phyloP scores from a whole-genome alignment of 2,329 filamentous ascomycete genomes.

The Clonostachys rosea region DNA sequence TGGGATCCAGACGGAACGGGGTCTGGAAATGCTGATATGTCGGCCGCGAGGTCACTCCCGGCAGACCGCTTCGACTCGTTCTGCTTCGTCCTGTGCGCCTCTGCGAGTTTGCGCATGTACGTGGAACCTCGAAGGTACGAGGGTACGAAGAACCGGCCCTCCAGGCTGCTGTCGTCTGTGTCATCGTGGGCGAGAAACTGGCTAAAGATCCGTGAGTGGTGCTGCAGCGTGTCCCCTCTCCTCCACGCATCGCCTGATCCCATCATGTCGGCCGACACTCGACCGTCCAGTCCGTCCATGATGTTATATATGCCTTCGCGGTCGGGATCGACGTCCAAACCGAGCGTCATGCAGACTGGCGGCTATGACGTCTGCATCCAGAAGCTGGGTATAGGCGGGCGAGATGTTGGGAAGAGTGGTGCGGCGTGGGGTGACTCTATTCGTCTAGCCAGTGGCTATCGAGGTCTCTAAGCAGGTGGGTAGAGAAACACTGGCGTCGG shows the following conservation, averaged over 20 bases:
- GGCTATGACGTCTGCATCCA: no score
- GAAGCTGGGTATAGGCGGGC: no score
- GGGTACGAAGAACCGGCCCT: conserved; percentile 67
- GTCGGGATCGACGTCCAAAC: no score
- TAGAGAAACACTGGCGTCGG: no score
- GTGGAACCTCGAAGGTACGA: conserved; percentile 77
- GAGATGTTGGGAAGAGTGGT: no score
- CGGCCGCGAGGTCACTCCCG: conserved; percentile 5
- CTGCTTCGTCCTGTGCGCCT: conserved; percentile 60
- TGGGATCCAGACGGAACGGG: conserved; percentile 45
- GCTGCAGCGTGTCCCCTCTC: neutral
- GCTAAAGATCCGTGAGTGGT: neutral
- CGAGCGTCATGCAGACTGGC: no score
- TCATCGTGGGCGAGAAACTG: conserved; percentile 8
- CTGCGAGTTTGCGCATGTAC: conserved; percentile 72
- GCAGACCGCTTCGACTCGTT: conserved; percentile 33
- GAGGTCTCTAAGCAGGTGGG: no score
- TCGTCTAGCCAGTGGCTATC: no score
- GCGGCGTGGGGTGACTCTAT: no score
- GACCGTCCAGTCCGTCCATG: no score
- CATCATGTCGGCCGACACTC: neutral
- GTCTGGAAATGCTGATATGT: conserved; percentile 24
- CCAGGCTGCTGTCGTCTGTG: conserved; percentile 9
- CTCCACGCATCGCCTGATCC: neutral
- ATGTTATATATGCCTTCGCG: no score